Base-by-base conservation (phyloP, 257 asterid genomes). In the Nemophila menziesii region DNA sequence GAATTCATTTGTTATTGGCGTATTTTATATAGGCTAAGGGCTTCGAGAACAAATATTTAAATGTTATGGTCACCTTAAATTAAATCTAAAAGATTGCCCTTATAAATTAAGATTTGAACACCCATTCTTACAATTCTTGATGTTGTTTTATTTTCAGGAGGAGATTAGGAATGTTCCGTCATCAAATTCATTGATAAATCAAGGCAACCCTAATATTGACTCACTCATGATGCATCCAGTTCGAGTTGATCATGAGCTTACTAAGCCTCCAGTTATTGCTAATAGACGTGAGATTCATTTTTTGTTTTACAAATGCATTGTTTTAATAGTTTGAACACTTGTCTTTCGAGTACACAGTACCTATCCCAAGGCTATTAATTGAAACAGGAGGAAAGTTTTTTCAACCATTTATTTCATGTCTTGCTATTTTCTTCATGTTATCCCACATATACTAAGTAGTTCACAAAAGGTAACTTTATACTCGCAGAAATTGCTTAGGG, bases 181-280 rank as follows among this genome's bases (percentile, higher is more conserved):
- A 13, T 51, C 93, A 13, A 77, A 68, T 69, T 46, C 77, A 82
- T 38, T 76, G 61, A 72, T 84, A 52, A 80, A 78, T 52, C 96
- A 78, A 66, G 73, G 70, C 0, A 81, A 72, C 61, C 79, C 75
- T 0, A 77, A 63, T n/a, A n/a, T n/a, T 55, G 99, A 90, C 36
- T 29, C 72, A 11, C 27, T 72, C 37, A 71, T 79, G 81, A n/a
- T n/a, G n/a, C n/a, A n/a, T n/a, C 86, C 86, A 3, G 33, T 77
- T 51, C 80, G 90, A 16, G 94, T 86, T 56, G 70, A 84, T 39
- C 92, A 85, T 45, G 99, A 90, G 44, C 93, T 90, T 33, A 96
- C 99, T 2, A 90, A 77, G 71, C 86, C 92, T 53, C 96, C 92
- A 11, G 93, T 44, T 4, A n/a, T n/a, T n/a, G 93, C 92, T 38